phyloP scores from a whole-genome alignment of 2,329 filamentous ascomycete genomes.

The Nothopassalora personata region DNA sequence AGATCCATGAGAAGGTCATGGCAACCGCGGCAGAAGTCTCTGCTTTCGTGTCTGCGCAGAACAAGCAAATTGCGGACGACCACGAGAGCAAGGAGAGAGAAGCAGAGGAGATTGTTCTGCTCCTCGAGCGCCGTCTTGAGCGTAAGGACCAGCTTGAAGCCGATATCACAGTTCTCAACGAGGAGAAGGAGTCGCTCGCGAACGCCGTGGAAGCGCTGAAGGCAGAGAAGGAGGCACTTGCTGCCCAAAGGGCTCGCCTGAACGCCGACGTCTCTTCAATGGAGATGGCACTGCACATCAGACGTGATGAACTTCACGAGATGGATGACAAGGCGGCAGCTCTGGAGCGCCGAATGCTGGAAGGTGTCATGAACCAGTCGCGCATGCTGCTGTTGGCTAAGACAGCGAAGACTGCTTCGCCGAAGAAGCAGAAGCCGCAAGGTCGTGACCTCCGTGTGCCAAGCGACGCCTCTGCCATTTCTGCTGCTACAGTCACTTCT shows the following conservation, averaged over 20 bases:
- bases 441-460: slow-evolving; percentile 38
- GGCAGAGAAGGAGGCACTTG: slow-evolving; percentile 68
- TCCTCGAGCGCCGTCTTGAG: slow-evolving; percentile 69
- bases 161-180: slow-evolving; percentile 42
- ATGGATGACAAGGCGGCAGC: slow-evolving; percentile 88
- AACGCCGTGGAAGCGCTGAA: slow-evolving; percentile 55
- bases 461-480: slow-evolving; percentile 38
- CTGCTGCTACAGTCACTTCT: slow-evolving; percentile 38
- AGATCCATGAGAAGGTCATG: slow-evolving; percentile 83
- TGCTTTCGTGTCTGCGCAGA: slow-evolving; percentile 73
- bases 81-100: slow-evolving; percentile 73
- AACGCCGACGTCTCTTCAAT: slow-evolving; percentile 83
- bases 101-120: slow-evolving; percentile 70
- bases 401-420: slow-evolving; percentile 40
- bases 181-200: slow-evolving; percentile 43
- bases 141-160: slow-evolving; percentile 57
- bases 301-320: slow-evolving; percentile 81
- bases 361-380: slow-evolving; percentile 94
- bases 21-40: slow-evolving; percentile 78
- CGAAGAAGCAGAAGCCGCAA: slow-evolving; percentile 37
- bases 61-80: slow-evolving; percentile 67
- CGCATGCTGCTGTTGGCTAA: slow-evolving; percentile 79
- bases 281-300: slow-evolving; percentile 81
- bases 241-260: slow-evolving; percentile 71
- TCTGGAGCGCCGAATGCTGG: slow-evolving; percentile 85